A percentile compares a stretch with the other conserved stretches of the same genome.
Evolutionary conservation across 257 asterid genomes (phyloP).

Genomic region (Forsythia suspensa): DNA sequence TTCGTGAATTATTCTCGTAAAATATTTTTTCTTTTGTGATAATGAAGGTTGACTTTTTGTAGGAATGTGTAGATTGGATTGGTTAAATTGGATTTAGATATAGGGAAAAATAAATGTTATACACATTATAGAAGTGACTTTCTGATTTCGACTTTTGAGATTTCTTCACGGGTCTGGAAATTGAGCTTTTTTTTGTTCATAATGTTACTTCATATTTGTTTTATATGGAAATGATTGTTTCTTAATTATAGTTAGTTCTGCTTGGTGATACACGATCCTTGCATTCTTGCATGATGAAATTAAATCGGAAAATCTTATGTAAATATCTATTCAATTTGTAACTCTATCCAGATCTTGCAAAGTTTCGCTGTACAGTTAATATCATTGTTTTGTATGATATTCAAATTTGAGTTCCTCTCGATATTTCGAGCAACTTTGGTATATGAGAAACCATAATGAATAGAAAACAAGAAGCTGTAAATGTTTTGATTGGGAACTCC

Average conservation of each 20-base stretch:
- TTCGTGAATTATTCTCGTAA: neutral
- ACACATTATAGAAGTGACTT: neutral
- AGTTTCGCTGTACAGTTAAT: neutral
- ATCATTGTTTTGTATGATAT: neutral
- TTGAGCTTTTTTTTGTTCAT: neutral
- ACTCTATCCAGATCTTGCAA: neutral
- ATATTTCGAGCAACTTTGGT: neutral
- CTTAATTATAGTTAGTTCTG: neutral
- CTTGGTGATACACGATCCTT: neutral
- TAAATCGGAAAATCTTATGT: slow-evolving; percentile 4
- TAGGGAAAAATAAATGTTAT: neutral
- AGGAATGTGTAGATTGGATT: neutral
- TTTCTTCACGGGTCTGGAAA: slow-evolving; percentile 19
- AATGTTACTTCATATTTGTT: slow-evolving; percentile 5
- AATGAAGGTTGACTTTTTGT: neutral
- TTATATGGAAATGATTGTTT: neutral
- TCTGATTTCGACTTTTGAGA: neutral
- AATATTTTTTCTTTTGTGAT: slow-evolving; percentile 5
- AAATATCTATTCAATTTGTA: neutral
- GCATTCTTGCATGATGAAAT: neutral
- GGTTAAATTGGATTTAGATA: slow-evolving; percentile 8
- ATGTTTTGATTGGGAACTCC: neutral
- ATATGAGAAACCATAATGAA: neutral
- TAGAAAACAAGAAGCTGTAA: neutral
- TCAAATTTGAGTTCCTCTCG: neutral